Percentiles rank a stretch among this genome's conserved stretches.
Conservation (phyloP, 306 rosid species). For the Rosa lucieae region DNA sequence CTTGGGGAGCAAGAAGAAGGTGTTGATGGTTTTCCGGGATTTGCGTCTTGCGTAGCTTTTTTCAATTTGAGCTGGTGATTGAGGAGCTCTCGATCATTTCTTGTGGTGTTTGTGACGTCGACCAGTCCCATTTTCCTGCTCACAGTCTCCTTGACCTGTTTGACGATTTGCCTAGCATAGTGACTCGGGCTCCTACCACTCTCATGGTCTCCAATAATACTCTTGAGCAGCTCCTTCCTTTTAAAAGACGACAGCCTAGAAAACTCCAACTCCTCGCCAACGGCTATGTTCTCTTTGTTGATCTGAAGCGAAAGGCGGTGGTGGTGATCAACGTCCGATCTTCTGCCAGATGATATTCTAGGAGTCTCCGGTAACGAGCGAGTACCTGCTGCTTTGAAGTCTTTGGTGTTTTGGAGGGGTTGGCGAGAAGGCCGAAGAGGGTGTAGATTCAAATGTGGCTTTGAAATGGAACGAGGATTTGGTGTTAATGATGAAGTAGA, state of each 20-base stretch:
- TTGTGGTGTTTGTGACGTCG: slow-evolving; percentile 69
- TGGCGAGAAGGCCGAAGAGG: slow-evolving; percentile 23
- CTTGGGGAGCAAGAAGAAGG: slow-evolving; percentile 34
- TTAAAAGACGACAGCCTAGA: slow-evolving; percentile 46
- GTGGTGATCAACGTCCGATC: slow-evolving; percentile 65
- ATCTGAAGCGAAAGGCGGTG: slow-evolving; percentile 80
- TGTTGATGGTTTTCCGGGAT: slow-evolving; percentile 41
- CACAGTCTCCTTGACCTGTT: slow-evolving; percentile 68
- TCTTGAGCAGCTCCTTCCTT: slow-evolving; percentile 31
- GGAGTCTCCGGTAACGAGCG: slow-evolving; percentile 81
- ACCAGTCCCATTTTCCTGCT: slow-evolving; percentile 54
- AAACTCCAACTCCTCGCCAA: slow-evolving; percentile 42
- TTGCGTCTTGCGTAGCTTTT: slow-evolving; percentile 40
- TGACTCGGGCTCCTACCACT: slow-evolving; percentile 46
- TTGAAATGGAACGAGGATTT: slow-evolving; percentile 29
- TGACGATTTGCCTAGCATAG: slow-evolving; percentile 70
- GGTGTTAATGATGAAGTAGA: slow-evolving; percentile 29
- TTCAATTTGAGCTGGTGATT: slow-evolving; percentile 37
- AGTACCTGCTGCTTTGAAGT: slow-evolving; percentile 20
- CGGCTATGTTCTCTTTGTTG: slow-evolving; percentile 52
- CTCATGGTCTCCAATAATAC: slow-evolving; percentile 34
- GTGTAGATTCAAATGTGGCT: slow-evolving; percentile 20
- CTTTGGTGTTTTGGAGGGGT: slow-evolving; percentile 21
- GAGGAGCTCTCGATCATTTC: slow-evolving; percentile 38
- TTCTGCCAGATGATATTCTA: slow-evolving; percentile 61